These are phyloP conservation scores for Solanum habrochaites DNA, from an alignment of 257 asterid genomes.

Conservation along the genomic window DNA sequence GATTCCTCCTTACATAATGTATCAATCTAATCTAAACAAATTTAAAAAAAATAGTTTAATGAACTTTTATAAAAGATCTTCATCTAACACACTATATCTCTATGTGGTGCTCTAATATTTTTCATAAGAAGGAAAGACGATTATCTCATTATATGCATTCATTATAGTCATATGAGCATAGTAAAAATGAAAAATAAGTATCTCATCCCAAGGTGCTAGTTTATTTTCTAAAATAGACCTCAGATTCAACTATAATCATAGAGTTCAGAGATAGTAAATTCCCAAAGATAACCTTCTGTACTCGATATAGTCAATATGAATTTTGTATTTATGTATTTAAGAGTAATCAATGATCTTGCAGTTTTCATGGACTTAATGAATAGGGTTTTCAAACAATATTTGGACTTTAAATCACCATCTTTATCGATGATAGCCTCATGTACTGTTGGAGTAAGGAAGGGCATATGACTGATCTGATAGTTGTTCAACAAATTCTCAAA, in stretches of 20 bases:
- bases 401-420: not conserved
- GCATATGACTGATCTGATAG: not conserved
- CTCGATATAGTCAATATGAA: not conserved
- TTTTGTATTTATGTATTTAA: no score
- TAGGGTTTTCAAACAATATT: not conserved
- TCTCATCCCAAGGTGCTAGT: not conserved
- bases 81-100: not conserved
- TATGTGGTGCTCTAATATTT: no score
- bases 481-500: not conserved
- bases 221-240: not conserved
- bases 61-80: no score
- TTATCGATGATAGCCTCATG: not conserved
- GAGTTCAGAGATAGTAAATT: no score
- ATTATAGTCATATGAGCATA: not conserved
- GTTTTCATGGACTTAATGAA: not conserved
- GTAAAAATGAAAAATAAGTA: not conserved
- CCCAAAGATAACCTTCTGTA: not conserved
- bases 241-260: not conserved
- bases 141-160: not conserved
- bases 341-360: not conserved
- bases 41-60: no score
- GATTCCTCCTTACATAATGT: not conserved
- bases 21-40: no score
- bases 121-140: no score
- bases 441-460: not conserved